Conservation (phyloP, 805 yeast species). For the Brettanomyces naardenensis region DNA sequence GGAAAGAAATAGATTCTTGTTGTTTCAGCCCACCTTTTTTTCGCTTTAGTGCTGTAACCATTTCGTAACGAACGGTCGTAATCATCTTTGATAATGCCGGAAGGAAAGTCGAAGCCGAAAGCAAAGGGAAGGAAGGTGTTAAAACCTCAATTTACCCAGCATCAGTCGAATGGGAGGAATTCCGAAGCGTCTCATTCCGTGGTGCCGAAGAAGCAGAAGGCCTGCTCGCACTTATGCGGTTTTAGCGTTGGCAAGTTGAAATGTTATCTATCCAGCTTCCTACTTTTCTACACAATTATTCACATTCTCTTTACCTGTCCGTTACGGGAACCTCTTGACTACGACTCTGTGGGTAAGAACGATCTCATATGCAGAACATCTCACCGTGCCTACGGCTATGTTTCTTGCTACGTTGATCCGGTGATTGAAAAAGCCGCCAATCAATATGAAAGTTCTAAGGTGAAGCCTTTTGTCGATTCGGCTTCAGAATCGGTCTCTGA, state of each 20-base stretch:
- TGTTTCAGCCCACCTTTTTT: too few relatives aligned
- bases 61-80: too few relatives aligned
- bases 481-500: constrained; percentile 3
- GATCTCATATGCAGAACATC: constrained; percentile 17
- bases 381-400: constrained; percentile 12
- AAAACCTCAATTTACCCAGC: too few relatives aligned
- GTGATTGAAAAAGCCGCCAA: constrained; percentile 4
- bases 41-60: too few relatives aligned
- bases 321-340: constrained; percentile 10
- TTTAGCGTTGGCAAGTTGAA: constrained; percentile 9
- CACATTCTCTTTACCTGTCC: constrained; percentile 21
- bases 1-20: too few relatives aligned
- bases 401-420: constrained; percentile 15
- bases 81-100: too few relatives aligned
- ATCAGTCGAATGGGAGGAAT: too few relatives aligned
- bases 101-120: too few relatives aligned
- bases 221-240: too few relatives aligned
- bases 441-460: constrained; percentile 14
- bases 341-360: constrained; percentile 6
- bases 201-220: too few relatives aligned
- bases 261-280: constrained; percentile 10
- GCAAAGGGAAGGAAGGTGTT: too few relatives aligned
- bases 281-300: constrained; percentile 11
- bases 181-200: too few relatives aligned
- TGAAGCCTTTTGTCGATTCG: constrained; percentile 17